These are phyloP conservation scores for Chenopodium berlandieri DNA, from an alignment of 148 eudicot genomes.

Conservation along the genomic window DNA sequence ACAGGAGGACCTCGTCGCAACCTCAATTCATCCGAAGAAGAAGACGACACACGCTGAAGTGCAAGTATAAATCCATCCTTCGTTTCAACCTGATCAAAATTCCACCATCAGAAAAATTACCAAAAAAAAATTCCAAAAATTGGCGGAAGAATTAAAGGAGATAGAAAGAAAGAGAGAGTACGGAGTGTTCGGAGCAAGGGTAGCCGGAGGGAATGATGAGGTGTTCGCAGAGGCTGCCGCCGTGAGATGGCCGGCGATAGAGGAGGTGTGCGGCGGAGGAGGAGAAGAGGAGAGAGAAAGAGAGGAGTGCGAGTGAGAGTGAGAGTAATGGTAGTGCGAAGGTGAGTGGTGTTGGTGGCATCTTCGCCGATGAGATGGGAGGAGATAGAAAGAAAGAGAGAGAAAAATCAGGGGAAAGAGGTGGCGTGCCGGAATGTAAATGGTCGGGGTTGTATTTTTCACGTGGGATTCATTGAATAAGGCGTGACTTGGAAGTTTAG, in stretches of 20 bases:
- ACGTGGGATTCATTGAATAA: no score
- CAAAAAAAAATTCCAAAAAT: not conserved
- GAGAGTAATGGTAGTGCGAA: not conserved
- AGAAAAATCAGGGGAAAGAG: not conserved
- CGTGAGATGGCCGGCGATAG: conserved; percentile 24
- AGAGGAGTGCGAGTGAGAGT: conserved; percentile 5
- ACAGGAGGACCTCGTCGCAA: conserved; percentile 54
- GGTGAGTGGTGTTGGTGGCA: conserved; percentile 2
- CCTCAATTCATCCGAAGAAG: conserved; percentile 18
- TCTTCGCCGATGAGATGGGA: no score
- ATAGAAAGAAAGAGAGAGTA: conserved; percentile 27
- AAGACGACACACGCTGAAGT: conserved; percentile 73
- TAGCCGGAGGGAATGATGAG: conserved; percentile 62
- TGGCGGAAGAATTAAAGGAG: not conserved
- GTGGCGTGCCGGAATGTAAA: not conserved
- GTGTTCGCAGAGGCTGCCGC: conserved; percentile 51
- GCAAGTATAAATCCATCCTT: conserved; percentile 75
- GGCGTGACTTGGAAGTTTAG: no score
- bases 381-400: not conserved
- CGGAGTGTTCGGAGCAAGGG: conserved; percentile 75
- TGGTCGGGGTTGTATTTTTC: no score
- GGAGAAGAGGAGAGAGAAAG: conserved; percentile 16
- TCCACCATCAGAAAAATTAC: not conserved
- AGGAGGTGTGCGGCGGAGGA: conserved; percentile 21
- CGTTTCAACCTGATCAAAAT: conserved; percentile 55